Percentiles rank a stretch among this genome's conserved stretches.
phyloP scores from a whole-genome alignment of 306 rosid species.

The Pueraria montana region DNA sequence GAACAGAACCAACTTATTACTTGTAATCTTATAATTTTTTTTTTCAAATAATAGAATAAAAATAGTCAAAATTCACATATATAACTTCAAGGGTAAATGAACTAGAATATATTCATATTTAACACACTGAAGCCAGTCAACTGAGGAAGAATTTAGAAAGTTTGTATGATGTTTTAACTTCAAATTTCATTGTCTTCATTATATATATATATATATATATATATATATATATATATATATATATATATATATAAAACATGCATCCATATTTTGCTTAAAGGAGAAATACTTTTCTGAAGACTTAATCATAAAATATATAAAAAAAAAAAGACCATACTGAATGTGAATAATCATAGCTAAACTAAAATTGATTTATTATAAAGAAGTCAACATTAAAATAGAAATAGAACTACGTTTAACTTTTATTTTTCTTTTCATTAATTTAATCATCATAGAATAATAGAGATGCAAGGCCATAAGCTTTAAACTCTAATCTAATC shows the following conservation, averaged over 20 bases:
- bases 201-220: too few relatives aligned
- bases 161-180: too few relatives aligned
- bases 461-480: conserved; percentile 31
- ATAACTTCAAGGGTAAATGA: not conserved
- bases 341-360: not conserved
- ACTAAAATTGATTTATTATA: not conserved
- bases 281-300: not conserved
- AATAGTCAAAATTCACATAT: not conserved
- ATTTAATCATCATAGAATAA: not conserved
- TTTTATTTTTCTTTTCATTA: not conserved
- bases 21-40: not conserved
- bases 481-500: conserved; percentile 23
- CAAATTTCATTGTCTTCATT: too few relatives aligned
- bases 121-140: too few relatives aligned
- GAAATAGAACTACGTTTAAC: too few relatives aligned
- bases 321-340: not conserved
- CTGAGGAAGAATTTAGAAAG: too few relatives aligned
- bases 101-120: too few relatives aligned
- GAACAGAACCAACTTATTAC: not conserved
- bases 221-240: too few relatives aligned
- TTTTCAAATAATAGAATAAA: not conserved
- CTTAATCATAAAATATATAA: too few relatives aligned
- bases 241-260: too few relatives aligned
- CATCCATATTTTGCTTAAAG: not conserved
- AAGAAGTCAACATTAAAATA: too few relatives aligned